phyloP scores from a whole-genome alignment of 1,139 yeast species.

The Candida dubliniensis region DNA sequence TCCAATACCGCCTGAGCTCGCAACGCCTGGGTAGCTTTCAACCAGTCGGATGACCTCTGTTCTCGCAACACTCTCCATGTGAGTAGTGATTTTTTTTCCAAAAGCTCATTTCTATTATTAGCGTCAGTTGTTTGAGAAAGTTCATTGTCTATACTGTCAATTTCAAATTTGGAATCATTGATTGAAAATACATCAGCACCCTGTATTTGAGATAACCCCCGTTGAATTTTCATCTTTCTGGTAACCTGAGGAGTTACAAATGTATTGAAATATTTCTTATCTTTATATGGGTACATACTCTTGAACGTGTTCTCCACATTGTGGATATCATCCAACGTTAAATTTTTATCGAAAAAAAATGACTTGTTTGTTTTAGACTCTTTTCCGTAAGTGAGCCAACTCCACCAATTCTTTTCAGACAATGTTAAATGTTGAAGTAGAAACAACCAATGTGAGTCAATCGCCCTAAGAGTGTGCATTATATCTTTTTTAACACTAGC shows the following conservation, averaged over 20 bases:
- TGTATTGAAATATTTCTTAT: slow-evolving; percentile 39
- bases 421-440: slow-evolving; percentile 27
- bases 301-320: slow-evolving; percentile 18
- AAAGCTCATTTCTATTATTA: slow-evolving; percentile 14
- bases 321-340: slow-evolving; percentile 25
- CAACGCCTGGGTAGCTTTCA: slow-evolving; percentile 17
- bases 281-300: slow-evolving; percentile 28
- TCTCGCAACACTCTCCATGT: slow-evolving; percentile 32
- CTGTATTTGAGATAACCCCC: slow-evolving; percentile 30
- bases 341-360: slow-evolving; percentile 24
- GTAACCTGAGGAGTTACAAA: slow-evolving; percentile 48
- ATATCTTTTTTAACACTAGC: slow-evolving; percentile 30
- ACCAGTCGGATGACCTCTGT: slow-evolving; percentile 23
- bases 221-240: slow-evolving; percentile 37
- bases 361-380: slow-evolving; percentile 34
- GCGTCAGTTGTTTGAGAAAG: slow-evolving; percentile 8
- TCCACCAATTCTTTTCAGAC: slow-evolving; percentile 43
- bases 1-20: slow-evolving; percentile 5
- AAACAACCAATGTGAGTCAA: slow-evolving; percentile 27
- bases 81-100: slow-evolving; percentile 28
- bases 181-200: slow-evolving; percentile 8
- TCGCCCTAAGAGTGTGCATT: slow-evolving; percentile 19
- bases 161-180: slow-evolving; percentile 10
- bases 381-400: slow-evolving; percentile 43
- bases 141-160: slow-evolving; percentile 7